Evolutionary conservation across 306 rosid genomes (phyloP).

Genomic region (Casuarina cunninghamiana): DNA sequence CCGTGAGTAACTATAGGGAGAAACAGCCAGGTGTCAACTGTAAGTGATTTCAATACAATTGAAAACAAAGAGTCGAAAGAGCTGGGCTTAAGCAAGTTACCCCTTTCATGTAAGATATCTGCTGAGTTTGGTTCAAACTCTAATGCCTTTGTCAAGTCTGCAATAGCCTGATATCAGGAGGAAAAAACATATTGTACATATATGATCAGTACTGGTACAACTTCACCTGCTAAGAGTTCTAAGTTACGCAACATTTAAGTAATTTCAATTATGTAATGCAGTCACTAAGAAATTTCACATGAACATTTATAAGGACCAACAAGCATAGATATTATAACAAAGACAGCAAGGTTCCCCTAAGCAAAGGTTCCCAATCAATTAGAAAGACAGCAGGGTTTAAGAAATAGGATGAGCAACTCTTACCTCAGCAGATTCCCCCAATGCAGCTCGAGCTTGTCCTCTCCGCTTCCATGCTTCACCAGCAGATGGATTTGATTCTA

Average conservation of each 20-base stretch:
- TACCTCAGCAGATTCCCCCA: slow-evolving; percentile 88
- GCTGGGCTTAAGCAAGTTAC: slow-evolving; percentile 42
- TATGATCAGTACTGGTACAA: slow-evolving; percentile 21
- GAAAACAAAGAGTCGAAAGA: not conserved
- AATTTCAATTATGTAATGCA: slow-evolving; percentile 12
- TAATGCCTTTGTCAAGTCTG: slow-evolving; percentile 83
- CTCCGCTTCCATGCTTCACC: slow-evolving; percentile 99
- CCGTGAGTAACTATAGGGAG: not conserved
- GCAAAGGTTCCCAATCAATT: slow-evolving; percentile 12
- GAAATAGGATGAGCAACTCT: slow-evolving; percentile 32
- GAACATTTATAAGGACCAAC: not conserved
- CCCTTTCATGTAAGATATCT: slow-evolving; percentile 90
- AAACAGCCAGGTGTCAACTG: not conserved
- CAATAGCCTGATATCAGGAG: slow-evolving; percentile 68
- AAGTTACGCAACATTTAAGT: not conserved
- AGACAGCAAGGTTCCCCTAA: not conserved
- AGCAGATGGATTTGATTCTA: slow-evolving; percentile 81
- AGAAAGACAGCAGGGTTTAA: slow-evolving; percentile 6
- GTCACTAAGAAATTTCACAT: slow-evolving; percentile 3
- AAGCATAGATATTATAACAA: not conserved
- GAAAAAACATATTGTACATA: slow-evolving; percentile 18
- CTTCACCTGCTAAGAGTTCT: slow-evolving; percentile 22
- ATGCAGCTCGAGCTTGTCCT: slow-evolving; percentile 99
- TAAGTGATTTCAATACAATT: not conserved
- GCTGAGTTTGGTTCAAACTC: slow-evolving; percentile 78